Conservation (phyloP, 2,329 filamentous ascomycete genomes). For the Paecilomyces dactylethromorphus region DNA sequence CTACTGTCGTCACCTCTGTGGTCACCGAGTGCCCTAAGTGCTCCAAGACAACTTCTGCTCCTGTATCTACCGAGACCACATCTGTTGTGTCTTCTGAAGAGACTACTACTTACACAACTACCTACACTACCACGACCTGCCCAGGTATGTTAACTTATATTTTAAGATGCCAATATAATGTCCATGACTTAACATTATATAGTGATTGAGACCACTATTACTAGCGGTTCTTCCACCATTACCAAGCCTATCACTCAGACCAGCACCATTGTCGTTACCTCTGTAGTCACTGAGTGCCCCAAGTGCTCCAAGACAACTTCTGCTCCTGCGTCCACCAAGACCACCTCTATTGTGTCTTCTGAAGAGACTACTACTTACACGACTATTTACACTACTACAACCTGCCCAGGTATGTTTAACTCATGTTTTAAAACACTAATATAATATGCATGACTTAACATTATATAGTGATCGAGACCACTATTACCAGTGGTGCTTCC, state of each 20-base stretch:
- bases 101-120: constrained; percentile 6
- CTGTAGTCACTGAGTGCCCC: constrained; percentile 5
- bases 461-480: constrained; percentile 1
- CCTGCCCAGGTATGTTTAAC: constrained; percentile 6
- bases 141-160: constrained; percentile 1
- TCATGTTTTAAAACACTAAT: neutral
- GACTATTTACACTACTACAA: constrained; percentile 3
- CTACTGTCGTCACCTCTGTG: constrained; percentile 4
- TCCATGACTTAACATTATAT: neutral
- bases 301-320: constrained; percentile 6
- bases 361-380: constrained; percentile 1
- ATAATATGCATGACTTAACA: neutral
- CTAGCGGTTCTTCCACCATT: constrained; percentile 5
- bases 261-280: constrained; percentile 4
- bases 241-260: constrained; percentile 5
- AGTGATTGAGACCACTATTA: constrained; percentile 5
- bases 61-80: neutral
- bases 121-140: constrained; percentile 9
- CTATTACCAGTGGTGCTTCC: constrained; percentile 5
- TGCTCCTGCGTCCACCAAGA: neutral
- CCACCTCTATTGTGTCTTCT: neutral
- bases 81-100: neutral
- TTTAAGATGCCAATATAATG: neutral
- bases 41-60: constrained; percentile 3
- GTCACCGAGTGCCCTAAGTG: constrained; percentile 7